Conservation (phyloP, 202 grass and related monocot genomes). For the Alloteropsis angusta region DNA sequence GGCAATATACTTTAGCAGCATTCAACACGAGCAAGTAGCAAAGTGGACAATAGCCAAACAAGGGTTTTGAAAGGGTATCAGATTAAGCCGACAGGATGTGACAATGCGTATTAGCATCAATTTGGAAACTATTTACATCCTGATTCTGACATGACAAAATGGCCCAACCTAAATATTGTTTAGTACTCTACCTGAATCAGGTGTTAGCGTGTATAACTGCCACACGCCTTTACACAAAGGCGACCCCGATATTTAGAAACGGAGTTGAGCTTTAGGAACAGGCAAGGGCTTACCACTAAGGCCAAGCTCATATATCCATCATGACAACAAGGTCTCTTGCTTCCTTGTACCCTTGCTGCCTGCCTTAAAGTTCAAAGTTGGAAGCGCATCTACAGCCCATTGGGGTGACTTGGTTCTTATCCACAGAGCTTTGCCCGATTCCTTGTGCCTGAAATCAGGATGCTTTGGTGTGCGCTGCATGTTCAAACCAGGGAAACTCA, state of each 20-base stretch:
- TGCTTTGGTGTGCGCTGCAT: constrained; percentile 27
- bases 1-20: too few species aligned
- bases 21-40: too few species aligned
- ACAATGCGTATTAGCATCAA: background rate
- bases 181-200: constrained; percentile 7
- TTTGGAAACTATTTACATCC: constrained; percentile 23
- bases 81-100: background rate
- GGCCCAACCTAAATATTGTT: background rate
- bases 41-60: background rate
- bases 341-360: constrained; percentile 3
- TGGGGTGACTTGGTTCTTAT: constrained; percentile 35
- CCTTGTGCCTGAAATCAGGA: constrained; percentile 80
- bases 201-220: background rate
- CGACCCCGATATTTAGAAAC: background rate
- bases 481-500: background rate
- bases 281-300: background rate
- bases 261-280: background rate
- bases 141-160: background rate
- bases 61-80: background rate
- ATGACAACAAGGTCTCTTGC: constrained; percentile 39
- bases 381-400: constrained; percentile 44
- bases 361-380: constrained; percentile 17
- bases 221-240: background rate
- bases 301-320: background rate
- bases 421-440: constrained; percentile 57